Conservation (phyloP, 352 stramenopile species). For the Pythium periplocum region DNA sequence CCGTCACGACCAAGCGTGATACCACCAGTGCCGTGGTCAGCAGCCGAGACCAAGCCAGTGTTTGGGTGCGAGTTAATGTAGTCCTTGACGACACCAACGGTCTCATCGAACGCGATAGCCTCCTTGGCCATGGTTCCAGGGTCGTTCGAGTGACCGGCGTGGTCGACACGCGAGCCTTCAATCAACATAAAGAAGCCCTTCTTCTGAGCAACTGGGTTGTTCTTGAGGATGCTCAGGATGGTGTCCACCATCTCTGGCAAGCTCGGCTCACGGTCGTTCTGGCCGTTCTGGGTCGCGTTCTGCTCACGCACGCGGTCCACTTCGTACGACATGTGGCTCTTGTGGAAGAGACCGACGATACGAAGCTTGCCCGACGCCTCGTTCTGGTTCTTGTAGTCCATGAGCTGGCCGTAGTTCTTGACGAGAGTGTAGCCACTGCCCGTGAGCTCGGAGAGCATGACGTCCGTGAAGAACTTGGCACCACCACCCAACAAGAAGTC, state of each 20-base stretch:
- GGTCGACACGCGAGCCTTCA: constrained; percentile 59
- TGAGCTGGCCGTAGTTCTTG: constrained; percentile 49
- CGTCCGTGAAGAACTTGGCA: constrained; percentile 41
- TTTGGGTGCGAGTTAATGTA: constrained; percentile 41
- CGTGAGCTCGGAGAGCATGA: constrained; percentile 34
- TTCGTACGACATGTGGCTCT: constrained; percentile 64
- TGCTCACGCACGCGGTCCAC: constrained; percentile 42
- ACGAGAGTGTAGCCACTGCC: constrained; percentile 40
- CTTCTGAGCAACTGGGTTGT: constrained; percentile 61
- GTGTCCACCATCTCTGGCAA: constrained; percentile 59
- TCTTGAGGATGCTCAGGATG: constrained; percentile 51
- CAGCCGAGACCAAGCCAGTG: constrained; percentile 46
- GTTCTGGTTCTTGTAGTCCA: constrained; percentile 45
- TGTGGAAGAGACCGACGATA: constrained; percentile 54
- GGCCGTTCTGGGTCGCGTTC: constrained; percentile 24
- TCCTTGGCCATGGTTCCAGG: constrained; percentile 61
- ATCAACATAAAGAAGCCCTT: constrained; percentile 76
- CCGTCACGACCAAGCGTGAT: constrained; percentile 42
- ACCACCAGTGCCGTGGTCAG: constrained; percentile 61
- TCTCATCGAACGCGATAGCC: constrained; percentile 62
- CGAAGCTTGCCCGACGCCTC: constrained; percentile 39
- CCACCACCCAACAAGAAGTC: constrained; percentile 59
- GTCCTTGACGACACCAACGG: constrained; percentile 55
- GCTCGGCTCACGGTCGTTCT: constrained; percentile 39
- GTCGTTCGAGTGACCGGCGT: constrained; percentile 66